A percentile compares a stretch with the other conserved stretches of the same genome.
phyloP scores from a whole-genome alignment of 768 basidiomycete species.

The Leucocoprinus leucothites region DNA sequence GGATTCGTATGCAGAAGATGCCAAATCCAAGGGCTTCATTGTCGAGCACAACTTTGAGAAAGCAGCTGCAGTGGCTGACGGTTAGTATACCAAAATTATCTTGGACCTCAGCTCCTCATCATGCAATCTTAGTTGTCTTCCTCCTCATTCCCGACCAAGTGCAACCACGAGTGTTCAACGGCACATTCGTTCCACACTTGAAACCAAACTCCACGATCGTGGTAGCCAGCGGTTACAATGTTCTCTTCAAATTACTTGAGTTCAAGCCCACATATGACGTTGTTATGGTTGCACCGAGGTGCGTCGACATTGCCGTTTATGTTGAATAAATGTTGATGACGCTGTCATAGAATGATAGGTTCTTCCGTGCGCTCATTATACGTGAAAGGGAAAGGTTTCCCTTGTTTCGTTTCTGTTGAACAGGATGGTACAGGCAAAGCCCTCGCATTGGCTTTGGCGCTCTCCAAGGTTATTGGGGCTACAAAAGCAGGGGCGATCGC shows the following conservation, averaged over 20 bases:
- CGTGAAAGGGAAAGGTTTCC: slow-evolving; percentile 57
- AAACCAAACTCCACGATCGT: slow-evolving; percentile 48
- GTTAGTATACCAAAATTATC: slow-evolving; percentile 26
- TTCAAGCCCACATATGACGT: slow-evolving; percentile 54
- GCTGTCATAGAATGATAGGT: slow-evolving; percentile 53
- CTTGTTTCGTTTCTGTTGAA: slow-evolving; percentile 63
- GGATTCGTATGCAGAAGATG: slow-evolving; percentile 56
- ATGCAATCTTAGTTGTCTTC: slow-evolving; percentile 44
- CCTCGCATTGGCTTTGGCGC: slow-evolving; percentile 43
- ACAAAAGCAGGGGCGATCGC: slow-evolving; percentile 63
- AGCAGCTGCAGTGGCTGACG: slow-evolving; percentile 54
- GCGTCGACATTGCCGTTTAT: not conserved
- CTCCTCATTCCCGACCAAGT: slow-evolving; percentile 63
- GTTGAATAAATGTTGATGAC: not conserved
- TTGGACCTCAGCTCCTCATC: not conserved
- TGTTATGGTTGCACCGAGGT: slow-evolving; percentile 68
- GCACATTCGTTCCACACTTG: slow-evolving; percentile 45
- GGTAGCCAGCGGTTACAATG: slow-evolving; percentile 65
- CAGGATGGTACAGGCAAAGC: slow-evolving; percentile 55
- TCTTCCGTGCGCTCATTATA: slow-evolving; percentile 62
- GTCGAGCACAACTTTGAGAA: slow-evolving; percentile 56
- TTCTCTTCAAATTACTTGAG: slow-evolving; percentile 55
- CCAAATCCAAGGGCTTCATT: slow-evolving; percentile 51
- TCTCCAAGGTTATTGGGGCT: slow-evolving; percentile 57
- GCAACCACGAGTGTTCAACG: slow-evolving; percentile 61